Conservation (phyloP, 73 alveolate species). For the Loxodes magnus region DNA sequence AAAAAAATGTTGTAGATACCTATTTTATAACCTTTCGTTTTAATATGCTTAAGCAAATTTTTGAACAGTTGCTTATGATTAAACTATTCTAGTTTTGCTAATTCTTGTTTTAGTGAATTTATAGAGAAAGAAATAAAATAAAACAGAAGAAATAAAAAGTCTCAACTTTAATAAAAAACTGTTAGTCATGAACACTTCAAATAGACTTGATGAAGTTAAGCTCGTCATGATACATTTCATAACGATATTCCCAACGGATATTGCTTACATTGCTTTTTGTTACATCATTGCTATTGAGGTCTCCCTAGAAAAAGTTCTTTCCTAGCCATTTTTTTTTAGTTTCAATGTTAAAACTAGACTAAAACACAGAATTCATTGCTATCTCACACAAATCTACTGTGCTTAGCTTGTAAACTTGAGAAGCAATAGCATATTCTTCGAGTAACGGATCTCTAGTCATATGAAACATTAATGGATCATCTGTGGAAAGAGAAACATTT, state of each 20-base stretch:
- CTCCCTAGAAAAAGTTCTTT: slow-evolving; percentile 18
- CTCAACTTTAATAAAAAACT: too few species aligned
- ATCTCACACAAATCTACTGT: slow-evolving; percentile 57
- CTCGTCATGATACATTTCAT: slow-evolving; percentile 1
- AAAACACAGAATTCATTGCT: slow-evolving; percentile 56
- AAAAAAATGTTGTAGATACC: too few species aligned
- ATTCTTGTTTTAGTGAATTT: too few species aligned
- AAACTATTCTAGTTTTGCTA: too few species aligned
- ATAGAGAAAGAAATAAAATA: too few species aligned
- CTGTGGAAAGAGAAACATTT: slow-evolving; percentile 45
- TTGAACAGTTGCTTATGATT: too few species aligned
- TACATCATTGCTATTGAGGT: slow-evolving; percentile 3
- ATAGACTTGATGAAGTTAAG: slow-evolving; percentile 5
- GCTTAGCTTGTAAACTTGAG: slow-evolving; percentile 48
- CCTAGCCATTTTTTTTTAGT: slow-evolving; percentile 41
- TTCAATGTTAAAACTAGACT: slow-evolving; percentile 47
- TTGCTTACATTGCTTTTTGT: slow-evolving; percentile 2
- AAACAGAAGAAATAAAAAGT: too few species aligned
- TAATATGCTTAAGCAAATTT: too few species aligned
- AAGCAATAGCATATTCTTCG: slow-evolving; percentile 43
- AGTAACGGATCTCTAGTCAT: slow-evolving; percentile 40
- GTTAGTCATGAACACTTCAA: too few species aligned
- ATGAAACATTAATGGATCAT: slow-evolving; percentile 52
- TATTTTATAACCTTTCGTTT: too few species aligned
- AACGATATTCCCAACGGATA: slow-evolving; percentile 8